These are phyloP conservation scores for Chaetoscypha palmicola DNA, from an alignment of 2,329 filamentous ascomycete genomes.

Conservation along the genomic window DNA sequence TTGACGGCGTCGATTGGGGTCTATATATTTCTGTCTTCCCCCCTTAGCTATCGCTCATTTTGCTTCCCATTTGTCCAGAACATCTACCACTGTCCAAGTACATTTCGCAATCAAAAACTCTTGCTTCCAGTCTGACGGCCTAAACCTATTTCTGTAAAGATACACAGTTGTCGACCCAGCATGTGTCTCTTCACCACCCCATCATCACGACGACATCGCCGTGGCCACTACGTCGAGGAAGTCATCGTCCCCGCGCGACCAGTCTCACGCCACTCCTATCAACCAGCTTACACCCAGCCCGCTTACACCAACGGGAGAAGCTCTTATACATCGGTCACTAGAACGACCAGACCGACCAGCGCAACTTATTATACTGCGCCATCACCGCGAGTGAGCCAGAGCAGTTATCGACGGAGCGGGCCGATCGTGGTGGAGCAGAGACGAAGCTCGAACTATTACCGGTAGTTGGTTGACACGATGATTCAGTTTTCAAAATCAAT, in stretches of 20 bases:
- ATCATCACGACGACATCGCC: constrained; percentile 12
- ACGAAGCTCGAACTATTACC: constrained; percentile 18
- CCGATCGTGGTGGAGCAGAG: constrained; percentile 24
- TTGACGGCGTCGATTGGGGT: too few relatives aligned
- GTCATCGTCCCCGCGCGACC: constrained; percentile 25
- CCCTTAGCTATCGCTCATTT: too few relatives aligned
- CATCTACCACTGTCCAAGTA: too few relatives aligned
- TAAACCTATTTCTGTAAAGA: too few relatives aligned
- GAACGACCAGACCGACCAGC: constrained; percentile 16
- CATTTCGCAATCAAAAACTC: too few relatives aligned
- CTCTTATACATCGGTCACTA: constrained; percentile 24
- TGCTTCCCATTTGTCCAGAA: too few relatives aligned
- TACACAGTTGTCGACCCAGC: constrained; percentile 2
- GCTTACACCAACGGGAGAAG: constrained; percentile 17
- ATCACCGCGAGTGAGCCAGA: constrained; percentile 23
- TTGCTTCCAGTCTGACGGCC: too few relatives aligned
- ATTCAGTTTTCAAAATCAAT: too few relatives aligned
- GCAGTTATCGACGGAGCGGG: constrained; percentile 19
- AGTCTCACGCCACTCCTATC: constrained; percentile 21
- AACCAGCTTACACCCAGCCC: constrained; percentile 6
- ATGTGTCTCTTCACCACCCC: constrained; percentile 27
- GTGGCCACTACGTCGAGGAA: constrained; percentile 24
- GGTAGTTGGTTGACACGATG: too few relatives aligned
- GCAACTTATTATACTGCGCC: constrained; percentile 12
- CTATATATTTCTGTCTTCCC: too few relatives aligned